A percentile compares a stretch with the other conserved stretches of the same genome.
Conservation (phyloP, 495 filamentous ascomycete genomes). For the Penicillium daleae region DNA sequence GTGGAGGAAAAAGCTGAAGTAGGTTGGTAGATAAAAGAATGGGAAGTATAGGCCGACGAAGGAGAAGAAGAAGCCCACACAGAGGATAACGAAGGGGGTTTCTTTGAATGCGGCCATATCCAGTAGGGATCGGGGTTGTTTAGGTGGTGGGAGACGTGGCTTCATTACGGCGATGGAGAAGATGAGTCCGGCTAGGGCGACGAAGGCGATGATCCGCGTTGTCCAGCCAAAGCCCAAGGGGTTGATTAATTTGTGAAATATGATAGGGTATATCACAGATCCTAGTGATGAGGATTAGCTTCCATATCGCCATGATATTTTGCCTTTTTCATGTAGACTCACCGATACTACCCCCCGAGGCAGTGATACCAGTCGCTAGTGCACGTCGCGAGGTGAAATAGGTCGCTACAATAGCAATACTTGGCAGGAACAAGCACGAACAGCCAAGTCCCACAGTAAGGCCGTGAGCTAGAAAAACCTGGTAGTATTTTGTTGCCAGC, state of each 20-base stretch:
- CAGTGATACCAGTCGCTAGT: constrained; percentile 50
- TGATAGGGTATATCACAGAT: constrained; percentile 57
- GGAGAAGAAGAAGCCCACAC: constrained; percentile 33
- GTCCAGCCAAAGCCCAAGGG: constrained; percentile 58
- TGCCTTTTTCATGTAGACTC: constrained; percentile 7
- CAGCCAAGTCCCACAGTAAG: constrained; percentile 47
- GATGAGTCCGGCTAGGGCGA: constrained; percentile 46
- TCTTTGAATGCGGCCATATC: constrained; percentile 42
- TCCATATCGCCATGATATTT: background rate
- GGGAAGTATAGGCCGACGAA: constrained; percentile 47
- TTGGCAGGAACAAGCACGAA: constrained; percentile 45
- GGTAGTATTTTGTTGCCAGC: constrained; percentile 43
- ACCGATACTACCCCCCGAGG: constrained; percentile 47
- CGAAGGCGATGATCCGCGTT: constrained; percentile 56
- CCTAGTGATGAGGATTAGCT: constrained; percentile 25
- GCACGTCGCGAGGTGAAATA: constrained; percentile 48
- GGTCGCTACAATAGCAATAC: constrained; percentile 44
- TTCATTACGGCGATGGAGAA: constrained; percentile 45
- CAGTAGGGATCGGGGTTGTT: constrained; percentile 26
- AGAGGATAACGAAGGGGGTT: constrained; percentile 37
- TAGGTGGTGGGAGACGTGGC: constrained; percentile 23
- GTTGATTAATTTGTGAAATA: constrained; percentile 53
- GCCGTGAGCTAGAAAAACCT: constrained; percentile 45
- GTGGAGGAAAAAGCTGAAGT: constrained; percentile 23
- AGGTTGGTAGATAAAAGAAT: constrained; percentile 46